Evolutionary conservation across 176 grass and related monocot genomes (phyloP).

Genomic region (Coix lacrymajobi): DNA sequence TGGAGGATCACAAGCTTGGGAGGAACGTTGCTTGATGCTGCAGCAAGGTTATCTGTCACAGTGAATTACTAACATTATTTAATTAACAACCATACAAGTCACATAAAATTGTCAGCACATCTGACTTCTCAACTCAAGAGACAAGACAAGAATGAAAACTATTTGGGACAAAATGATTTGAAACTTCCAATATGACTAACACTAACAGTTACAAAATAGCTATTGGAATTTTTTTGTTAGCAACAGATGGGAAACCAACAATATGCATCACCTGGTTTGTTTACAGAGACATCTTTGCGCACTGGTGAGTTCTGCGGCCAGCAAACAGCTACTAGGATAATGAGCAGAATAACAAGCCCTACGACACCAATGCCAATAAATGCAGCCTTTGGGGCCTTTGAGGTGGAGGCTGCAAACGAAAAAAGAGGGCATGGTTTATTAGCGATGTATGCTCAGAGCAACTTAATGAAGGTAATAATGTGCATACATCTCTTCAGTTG

Average conservation of each 20-base stretch:
- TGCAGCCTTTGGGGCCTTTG: constrained; percentile 68
- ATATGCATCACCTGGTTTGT: constrained; percentile 63
- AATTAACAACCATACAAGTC: background rate
- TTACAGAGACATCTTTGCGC: constrained; percentile 51
- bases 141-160: background rate
- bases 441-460: constrained; percentile 12
- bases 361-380: constrained; percentile 63
- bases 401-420: constrained; percentile 39
- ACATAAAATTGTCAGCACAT: constrained; percentile 8
- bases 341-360: constrained; percentile 60
- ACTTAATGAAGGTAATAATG: constrained; percentile 4
- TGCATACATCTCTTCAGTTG: constrained; percentile 43
- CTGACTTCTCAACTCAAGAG: background rate
- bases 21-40: constrained; percentile 48
- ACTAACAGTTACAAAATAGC: constrained; percentile 2
- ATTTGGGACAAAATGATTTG: background rate
- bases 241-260: background rate
- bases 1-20: constrained; percentile 93
- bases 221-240: background rate
- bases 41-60: constrained; percentile 19
- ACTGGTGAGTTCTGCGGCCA: constrained; percentile 47
- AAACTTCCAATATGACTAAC: background rate
- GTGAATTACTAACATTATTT: constrained; percentile 13
- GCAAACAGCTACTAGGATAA: constrained; percentile 58
- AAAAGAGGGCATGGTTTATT: background rate